Base-by-base conservation (phyloP, 345 rosid species). In the Syzygium jambos region DNA sequence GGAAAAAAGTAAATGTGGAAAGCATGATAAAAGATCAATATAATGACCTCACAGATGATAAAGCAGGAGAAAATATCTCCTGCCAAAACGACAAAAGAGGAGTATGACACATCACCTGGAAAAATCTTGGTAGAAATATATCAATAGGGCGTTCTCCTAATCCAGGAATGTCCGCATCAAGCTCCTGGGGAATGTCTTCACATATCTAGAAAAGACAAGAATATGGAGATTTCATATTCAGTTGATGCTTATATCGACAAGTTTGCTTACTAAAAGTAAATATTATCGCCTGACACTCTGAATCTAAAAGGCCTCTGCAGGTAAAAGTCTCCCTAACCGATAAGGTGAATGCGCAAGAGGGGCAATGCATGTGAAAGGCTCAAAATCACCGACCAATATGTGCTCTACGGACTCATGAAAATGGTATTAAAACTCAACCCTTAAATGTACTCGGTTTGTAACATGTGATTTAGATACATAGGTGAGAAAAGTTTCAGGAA, bases 151-250 rank as follows among this genome's bases (percentile, higher is more conserved):
- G 96, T 84, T 98, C 99, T 65, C 95, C 86, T 90, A 96, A 90
- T 51, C 99, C 98, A 85, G 98, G 98, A 85, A 98, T 94, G 87
- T 98, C 98, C 30, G 94, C 87, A 92, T 96, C 98, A 93, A 98
- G 89, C 55, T 92, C 95, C 90, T 98, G 97, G 5, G 99, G 99
- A 34, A 94, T 90, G 92, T 98, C 99, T 91, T 98, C 99, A 91
- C 98, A 98, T 88, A 98, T 95, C 99, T 98, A 92, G 84, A 86
- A 49, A 52, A 84, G 51, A 63, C 29, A 84, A 56, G 43, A 34
- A 23, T 49, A 22, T 51, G 34, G 16, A 27, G 41, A 53, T 29
- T 53, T 41, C 84, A 46, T 38, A 51, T 34, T 87, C 29, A 56
- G 25, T 55, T 78, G 52, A 59, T 43, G n/a, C 25, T 29, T 65